phyloP scores from a whole-genome alignment of 345 rosid species.

The Cardamine occulta region DNA sequence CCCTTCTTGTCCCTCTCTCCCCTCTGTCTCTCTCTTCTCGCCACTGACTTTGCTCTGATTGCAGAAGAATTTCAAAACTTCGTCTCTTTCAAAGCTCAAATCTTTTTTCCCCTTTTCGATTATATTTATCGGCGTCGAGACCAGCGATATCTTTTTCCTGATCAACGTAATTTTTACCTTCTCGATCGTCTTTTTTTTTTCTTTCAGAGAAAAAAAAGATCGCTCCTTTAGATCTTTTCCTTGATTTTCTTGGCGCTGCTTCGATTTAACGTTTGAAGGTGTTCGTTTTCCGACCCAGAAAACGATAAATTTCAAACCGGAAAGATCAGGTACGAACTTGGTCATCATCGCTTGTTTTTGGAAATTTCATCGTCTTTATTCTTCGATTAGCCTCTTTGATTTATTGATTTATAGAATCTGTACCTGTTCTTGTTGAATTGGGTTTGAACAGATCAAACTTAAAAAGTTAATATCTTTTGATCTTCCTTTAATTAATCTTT shows the following conservation, averaged over 20 bases:
- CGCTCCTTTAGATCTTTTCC: conserved; percentile 28
- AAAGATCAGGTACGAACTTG: conserved; percentile 44
- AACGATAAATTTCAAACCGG: conserved; percentile 12
- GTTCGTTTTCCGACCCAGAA: conserved; percentile 35
- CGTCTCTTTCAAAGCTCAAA: conserved; percentile 32
- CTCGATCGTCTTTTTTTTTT: conserved; percentile 19
- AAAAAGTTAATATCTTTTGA: conserved; percentile 8
- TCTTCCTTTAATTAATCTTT: conserved; percentile 12
- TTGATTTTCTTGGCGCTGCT: conserved; percentile 43
- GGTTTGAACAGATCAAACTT: background rate
- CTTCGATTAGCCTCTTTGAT: conserved; percentile 40
- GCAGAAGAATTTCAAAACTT: conserved; percentile 28
- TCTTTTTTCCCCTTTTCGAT: conserved; percentile 16
- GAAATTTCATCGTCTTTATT: conserved; percentile 5
- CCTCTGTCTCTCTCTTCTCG: conserved; percentile 36
- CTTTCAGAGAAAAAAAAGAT: conserved; percentile 4
- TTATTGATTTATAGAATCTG: conserved; percentile 40
- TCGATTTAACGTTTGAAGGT: conserved; percentile 47
- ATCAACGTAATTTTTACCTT: background rate
- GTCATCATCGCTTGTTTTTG: conserved; percentile 25
- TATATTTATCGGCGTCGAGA: conserved; percentile 7
- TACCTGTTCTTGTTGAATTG: conserved; percentile 8
- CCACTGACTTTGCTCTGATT: conserved; percentile 45
- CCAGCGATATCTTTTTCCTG: background rate
- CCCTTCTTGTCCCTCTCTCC: conserved; percentile 29